A percentile compares a stretch with the other conserved stretches of the same genome.
Evolutionary conservation across 345 rosid species (phyloP).

Genomic region (Lumnitzera littorea): DNA sequence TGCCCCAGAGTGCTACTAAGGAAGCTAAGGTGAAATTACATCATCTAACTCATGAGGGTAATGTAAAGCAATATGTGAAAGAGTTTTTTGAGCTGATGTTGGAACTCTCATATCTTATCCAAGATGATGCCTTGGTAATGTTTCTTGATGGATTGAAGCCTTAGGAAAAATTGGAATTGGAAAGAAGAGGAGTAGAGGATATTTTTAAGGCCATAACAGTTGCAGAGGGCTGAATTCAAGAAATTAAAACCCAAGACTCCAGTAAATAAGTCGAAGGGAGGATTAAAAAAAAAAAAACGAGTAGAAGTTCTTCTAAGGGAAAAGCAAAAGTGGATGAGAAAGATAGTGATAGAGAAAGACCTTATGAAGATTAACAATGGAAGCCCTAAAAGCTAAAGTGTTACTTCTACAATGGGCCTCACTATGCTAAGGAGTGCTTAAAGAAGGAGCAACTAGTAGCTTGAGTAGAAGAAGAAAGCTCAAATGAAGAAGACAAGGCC

Average conservation of each 20-base stretch:
- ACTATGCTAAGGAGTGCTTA: too few species aligned
- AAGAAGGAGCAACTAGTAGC: neutral
- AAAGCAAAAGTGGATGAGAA: neutral
- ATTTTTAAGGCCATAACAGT: neutral
- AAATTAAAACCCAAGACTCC: neutral
- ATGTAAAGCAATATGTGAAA: neutral
- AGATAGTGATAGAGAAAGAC: neutral
- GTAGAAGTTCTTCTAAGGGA: neutral
- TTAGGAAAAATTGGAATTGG: neutral
- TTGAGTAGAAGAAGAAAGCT: neutral
- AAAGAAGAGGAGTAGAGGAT: slow-evolving; percentile 1
- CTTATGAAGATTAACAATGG: neutral
- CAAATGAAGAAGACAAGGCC: neutral
- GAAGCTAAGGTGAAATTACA: slow-evolving; percentile 1
- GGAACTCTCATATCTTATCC: neutral
- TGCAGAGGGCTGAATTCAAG: neutral
- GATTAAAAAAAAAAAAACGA: neutral
- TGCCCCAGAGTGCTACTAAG: neutral
- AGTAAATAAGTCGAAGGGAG: neutral
- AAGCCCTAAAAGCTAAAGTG: too few species aligned
- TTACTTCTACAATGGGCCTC: too few species aligned
- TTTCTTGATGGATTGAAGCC: slow-evolving; percentile 1
- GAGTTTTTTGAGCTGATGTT: slow-evolving; percentile 1
- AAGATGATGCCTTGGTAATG: neutral
- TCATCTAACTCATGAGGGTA: neutral